phyloP scores from a whole-genome alignment of 2,329 filamentous ascomycete species.

The Dothistroma septosporum region DNA sequence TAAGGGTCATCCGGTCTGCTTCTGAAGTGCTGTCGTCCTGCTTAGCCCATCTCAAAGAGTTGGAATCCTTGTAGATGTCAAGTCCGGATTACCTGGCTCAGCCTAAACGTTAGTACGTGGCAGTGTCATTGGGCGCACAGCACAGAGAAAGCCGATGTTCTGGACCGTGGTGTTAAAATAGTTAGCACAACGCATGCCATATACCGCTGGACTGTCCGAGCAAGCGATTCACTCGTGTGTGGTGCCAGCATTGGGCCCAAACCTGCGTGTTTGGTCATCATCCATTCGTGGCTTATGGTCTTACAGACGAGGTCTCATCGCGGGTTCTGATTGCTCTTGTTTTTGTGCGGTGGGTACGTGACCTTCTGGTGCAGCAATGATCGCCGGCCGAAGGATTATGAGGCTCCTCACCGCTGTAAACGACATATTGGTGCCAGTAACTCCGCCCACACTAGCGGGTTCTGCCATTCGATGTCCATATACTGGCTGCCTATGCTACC shows the following conservation, averaged over 20 bases:
- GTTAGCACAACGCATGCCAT: not conserved
- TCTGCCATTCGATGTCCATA: no score
- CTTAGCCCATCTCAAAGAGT: not conserved
- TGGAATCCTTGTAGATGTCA: not conserved
- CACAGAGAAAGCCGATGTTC: not conserved
- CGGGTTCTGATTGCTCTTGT: no score
- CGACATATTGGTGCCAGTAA: not conserved
- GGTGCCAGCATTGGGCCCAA: no score
- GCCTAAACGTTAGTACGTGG: not conserved
- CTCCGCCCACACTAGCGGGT: no score
- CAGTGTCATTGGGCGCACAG: not conserved
- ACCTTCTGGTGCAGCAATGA: not conserved
- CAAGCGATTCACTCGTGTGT: no score
- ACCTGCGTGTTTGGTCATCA: no score
- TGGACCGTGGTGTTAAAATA: not conserved
- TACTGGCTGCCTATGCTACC: no score
- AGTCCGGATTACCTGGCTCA: not conserved
- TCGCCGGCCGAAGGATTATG: not conserved
- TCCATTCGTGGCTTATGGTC: no score
- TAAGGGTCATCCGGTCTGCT: not conserved
- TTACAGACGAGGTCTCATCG: no score
- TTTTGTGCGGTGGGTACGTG: no score
- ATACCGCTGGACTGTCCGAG: no score
- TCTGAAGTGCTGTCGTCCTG: not conserved
- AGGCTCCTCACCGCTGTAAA: not conserved